phyloP scores from a whole-genome alignment of 495 filamentous ascomycete species.

The Penicillium salamii region DNA sequence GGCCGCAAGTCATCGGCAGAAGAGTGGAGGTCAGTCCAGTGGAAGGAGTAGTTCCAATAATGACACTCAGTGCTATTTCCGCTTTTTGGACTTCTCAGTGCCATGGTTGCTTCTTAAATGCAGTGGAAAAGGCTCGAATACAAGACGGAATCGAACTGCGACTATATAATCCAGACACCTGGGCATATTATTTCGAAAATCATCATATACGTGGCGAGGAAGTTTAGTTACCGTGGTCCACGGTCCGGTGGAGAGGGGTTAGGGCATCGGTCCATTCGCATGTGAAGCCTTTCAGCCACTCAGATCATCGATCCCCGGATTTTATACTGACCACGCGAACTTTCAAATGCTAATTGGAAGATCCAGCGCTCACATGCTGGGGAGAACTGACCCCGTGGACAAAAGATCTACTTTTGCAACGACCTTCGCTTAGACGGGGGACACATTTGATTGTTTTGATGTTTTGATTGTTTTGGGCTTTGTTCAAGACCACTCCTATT shows the following conservation, averaged over 20 bases:
- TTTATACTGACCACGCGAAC: background rate
- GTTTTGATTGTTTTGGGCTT: too few relatives aligned
- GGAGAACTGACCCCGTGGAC: background rate
- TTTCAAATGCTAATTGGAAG: background rate
- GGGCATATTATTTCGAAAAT: too few relatives aligned
- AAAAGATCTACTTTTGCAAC: too few relatives aligned
- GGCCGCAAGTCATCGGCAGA: slow-evolving; percentile 58
- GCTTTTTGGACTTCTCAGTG: slow-evolving; percentile 10
- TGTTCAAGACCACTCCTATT: too few relatives aligned
- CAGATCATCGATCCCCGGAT: background rate
- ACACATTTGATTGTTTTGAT: too few relatives aligned
- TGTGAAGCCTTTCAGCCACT: slow-evolving; percentile 12
- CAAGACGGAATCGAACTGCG: too few relatives aligned
- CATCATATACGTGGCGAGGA: background rate
- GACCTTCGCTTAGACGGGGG: too few relatives aligned
- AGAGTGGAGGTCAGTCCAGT: slow-evolving; percentile 65
- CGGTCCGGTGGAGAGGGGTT: slow-evolving; percentile 18
- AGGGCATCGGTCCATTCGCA: slow-evolving; percentile 6
- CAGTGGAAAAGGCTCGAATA: too few relatives aligned
- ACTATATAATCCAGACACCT: too few relatives aligned
- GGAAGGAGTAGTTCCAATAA: slow-evolving; percentile 67
- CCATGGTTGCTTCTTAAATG: slow-evolving; percentile 8
- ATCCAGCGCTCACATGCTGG: background rate
- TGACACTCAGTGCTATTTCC: slow-evolving; percentile 28
- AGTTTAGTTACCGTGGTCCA: slow-evolving; percentile 17